Conservation (phyloP, 192 early-diverging fungal genomes). For the Coemansia sp. region DNA sequence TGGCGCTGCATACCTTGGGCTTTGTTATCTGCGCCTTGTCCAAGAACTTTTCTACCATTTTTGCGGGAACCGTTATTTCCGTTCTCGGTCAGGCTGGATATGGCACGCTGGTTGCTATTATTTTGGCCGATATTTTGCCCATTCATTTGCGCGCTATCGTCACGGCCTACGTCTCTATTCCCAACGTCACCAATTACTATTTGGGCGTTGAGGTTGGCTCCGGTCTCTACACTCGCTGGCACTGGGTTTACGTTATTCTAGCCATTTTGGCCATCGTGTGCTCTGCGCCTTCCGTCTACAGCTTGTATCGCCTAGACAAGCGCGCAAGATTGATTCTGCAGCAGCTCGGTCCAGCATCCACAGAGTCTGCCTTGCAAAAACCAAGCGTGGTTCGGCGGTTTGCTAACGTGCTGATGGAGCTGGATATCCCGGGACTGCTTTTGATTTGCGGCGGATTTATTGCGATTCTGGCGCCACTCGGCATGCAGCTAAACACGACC, state of each 20-base stretch:
- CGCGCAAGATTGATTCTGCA: constrained; percentile 17
- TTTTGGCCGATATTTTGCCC: constrained; percentile 37
- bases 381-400: neutral
- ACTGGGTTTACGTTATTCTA: constrained; percentile 44
- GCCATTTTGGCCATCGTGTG: constrained; percentile 37
- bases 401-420: constrained; percentile 10
- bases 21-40: constrained; percentile 26
- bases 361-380: neutral
- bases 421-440: constrained; percentile 30
- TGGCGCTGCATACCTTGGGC: constrained; percentile 30
- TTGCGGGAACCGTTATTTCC: constrained; percentile 42
- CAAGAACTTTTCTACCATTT: constrained; percentile 27
- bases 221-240: constrained; percentile 23
- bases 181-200: constrained; percentile 44
- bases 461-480: constrained; percentile 37
- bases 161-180: constrained; percentile 32
- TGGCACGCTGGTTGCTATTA: constrained; percentile 37
- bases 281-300: constrained; percentile 15
- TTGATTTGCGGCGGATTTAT: constrained; percentile 39
- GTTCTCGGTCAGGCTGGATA: constrained; percentile 39
- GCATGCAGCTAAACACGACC: constrained; percentile 40
- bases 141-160: constrained; percentile 33
- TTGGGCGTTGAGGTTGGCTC: constrained; percentile 35
- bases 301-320: constrained; percentile 23
- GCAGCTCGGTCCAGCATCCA: neutral